A percentile compares a stretch with the other conserved stretches of the same genome.
These are phyloP conservation scores for Hyphodiscus hymeniophilus DNA, from an alignment of 495 filamentous ascomycete species.

Conservation along the genomic window DNA sequence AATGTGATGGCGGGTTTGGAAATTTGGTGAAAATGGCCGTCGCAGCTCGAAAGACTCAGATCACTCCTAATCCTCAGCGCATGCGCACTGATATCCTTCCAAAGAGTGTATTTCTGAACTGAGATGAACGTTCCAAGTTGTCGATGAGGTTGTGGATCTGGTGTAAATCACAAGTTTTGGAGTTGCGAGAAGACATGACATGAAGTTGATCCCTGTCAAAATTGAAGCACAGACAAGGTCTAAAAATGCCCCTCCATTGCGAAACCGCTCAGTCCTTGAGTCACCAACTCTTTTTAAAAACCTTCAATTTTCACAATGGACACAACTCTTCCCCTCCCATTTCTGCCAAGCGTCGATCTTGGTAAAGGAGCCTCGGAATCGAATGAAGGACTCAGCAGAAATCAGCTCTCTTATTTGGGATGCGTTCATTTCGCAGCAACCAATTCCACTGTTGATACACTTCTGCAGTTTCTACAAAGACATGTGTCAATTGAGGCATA, in stretches of 20 bases:
- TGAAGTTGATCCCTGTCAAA: not conserved
- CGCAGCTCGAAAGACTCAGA: too few species aligned
- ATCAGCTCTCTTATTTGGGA: constrained; percentile 72
- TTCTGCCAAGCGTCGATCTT: constrained; percentile 50
- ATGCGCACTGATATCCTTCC: too few species aligned
- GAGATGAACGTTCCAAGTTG: not conserved
- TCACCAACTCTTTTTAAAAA: not conserved
- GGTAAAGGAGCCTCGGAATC: constrained; percentile 39
- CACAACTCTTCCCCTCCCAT: constrained; percentile 45
- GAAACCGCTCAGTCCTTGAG: not conserved
- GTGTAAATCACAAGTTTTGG: not conserved
- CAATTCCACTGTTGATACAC: constrained; percentile 46
- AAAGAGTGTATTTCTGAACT: too few species aligned
- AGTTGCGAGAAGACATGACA: not conserved
- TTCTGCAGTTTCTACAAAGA: constrained; percentile 57
- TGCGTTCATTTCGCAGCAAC: constrained; percentile 62
- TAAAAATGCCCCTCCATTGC: not conserved
- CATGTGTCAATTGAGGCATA: constrained; percentile 60
- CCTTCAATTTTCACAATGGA: constrained; percentile 32
- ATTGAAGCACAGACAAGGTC: constrained; percentile 1
- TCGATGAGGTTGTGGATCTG: not conserved
- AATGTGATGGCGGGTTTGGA: too few species aligned
- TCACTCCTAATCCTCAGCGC: too few species aligned
- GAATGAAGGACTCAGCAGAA: constrained; percentile 48
- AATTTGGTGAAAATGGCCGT: too few species aligned